phyloP scores from a whole-genome alignment of 768 basidiomycete species.

The Lactarius tabidus region DNA sequence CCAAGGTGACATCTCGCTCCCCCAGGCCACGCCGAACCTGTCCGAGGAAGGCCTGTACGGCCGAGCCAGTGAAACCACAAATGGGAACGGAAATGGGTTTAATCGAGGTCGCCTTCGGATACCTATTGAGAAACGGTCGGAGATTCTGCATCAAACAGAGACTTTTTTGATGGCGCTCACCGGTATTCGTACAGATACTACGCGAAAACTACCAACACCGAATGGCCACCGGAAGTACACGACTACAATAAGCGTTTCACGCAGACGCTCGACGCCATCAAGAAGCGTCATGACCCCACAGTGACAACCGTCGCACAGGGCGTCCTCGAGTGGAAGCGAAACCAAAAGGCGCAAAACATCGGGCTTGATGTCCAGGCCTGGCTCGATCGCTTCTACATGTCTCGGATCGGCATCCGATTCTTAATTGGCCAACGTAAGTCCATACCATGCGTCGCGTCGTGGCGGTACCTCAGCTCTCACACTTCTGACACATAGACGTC shows the following conservation, averaged over 20 bases:
- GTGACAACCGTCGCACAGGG: slow-evolving; percentile 97
- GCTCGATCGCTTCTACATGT: slow-evolving; percentile 97
- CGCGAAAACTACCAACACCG: slow-evolving; percentile 61
- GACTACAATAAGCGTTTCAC: slow-evolving; percentile 95
- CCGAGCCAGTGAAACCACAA: slow-evolving; percentile 36
- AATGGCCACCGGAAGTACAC: slow-evolving; percentile 89
- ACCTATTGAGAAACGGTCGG: slow-evolving; percentile 79
- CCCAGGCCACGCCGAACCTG: slow-evolving; percentile 78
- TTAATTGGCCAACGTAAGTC: slow-evolving; percentile 86
- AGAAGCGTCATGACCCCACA: slow-evolving; percentile 93
- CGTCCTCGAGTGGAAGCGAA: slow-evolving; percentile 92
- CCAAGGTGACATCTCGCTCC: slow-evolving; percentile 48
- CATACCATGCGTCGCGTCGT: not conserved
- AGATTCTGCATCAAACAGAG: slow-evolving; percentile 11
- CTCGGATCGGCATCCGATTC: slow-evolving; percentile 92
- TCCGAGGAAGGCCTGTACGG: slow-evolving; percentile 38
- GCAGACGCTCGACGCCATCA: slow-evolving; percentile 79
- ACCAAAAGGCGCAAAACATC: slow-evolving; percentile 62
- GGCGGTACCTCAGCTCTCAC: not conserved
- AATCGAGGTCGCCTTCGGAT: slow-evolving; percentile 56
- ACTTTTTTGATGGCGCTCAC: slow-evolving; percentile 6
- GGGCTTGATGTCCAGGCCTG: slow-evolving; percentile 90
- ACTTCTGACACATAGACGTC: slow-evolving; percentile 54
- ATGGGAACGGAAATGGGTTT: slow-evolving; percentile 40
- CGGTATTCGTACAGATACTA: slow-evolving; percentile 62